Conservation (phyloP, 2,329 filamentous ascomycete genomes). For the Penicillium sp. region DNA sequence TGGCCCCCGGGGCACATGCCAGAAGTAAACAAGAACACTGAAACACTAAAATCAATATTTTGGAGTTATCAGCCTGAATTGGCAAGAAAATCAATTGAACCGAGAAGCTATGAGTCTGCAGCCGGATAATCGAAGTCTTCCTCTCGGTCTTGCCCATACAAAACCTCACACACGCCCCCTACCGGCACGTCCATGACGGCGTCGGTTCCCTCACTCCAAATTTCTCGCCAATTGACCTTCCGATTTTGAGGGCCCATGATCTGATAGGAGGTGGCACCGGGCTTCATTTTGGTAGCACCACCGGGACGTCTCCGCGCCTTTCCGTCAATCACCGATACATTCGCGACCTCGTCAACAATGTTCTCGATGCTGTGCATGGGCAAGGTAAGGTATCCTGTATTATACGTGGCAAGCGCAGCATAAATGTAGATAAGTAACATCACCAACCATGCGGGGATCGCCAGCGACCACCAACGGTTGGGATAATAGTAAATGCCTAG, state of each 20-base stretch:
- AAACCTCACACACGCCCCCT: conserved; percentile 88
- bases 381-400: conserved; percentile 82
- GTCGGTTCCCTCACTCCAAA: conserved; percentile 93
- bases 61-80: background rate
- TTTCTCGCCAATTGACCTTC: conserved; percentile 67
- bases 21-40: background rate
- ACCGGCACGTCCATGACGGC: conserved; percentile 96
- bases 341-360: conserved; percentile 84
- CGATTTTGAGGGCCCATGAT: conserved; percentile 44
- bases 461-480: conserved; percentile 95
- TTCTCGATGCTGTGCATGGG: conserved; percentile 78
- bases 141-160: conserved; percentile 68
- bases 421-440: conserved; percentile 90
- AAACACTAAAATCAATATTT: background rate
- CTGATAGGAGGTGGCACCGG: conserved; percentile 41
- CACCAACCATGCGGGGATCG: conserved; percentile 85
- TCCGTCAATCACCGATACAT: conserved; percentile 76
- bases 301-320: conserved; percentile 58
- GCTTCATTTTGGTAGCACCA: conserved; percentile 44
- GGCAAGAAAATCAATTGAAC: background rate
- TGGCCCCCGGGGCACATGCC: background rate
- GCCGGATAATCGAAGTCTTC: conserved; percentile 22
- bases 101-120: conserved; percentile 10
- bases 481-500: conserved; percentile 96
- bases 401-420: conserved; percentile 85